A percentile compares a stretch with the other conserved stretches of the same genome.
These are phyloP conservation scores for Pleodorina starrii DNA, from an alignment of 139 green algal species.

Conservation along the genomic window DNA sequence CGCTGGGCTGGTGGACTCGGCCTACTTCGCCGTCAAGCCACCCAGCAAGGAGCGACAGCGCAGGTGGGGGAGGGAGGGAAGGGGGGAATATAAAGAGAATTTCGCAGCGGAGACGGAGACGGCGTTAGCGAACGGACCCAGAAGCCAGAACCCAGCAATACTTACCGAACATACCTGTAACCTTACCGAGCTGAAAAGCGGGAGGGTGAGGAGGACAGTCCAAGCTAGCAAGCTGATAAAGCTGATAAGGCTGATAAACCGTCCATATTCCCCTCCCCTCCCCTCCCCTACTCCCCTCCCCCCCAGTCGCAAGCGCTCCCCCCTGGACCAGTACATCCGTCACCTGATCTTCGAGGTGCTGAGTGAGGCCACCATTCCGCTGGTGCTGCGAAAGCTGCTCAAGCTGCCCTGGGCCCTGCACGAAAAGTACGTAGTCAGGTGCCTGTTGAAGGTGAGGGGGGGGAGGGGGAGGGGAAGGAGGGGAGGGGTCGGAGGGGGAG, in stretches of 20 bases:
- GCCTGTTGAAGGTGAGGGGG: slow-evolving; percentile 80
- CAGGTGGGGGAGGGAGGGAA: slow-evolving; percentile 32
- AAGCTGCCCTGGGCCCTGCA: slow-evolving; percentile 86
- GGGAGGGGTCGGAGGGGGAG: neutral
- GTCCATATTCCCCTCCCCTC: neutral
- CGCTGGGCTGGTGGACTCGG: slow-evolving; percentile 85
- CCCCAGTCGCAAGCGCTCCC: slow-evolving; percentile 35
- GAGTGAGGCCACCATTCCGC: slow-evolving; percentile 53
- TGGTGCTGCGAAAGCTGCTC: slow-evolving; percentile 90
- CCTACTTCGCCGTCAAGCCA: slow-evolving; percentile 83
- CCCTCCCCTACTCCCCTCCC: neutral
- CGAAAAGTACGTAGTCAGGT: slow-evolving; percentile 89
- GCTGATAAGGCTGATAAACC: too few relatives aligned
- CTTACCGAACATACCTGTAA: too few relatives aligned
- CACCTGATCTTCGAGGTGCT: slow-evolving; percentile 90
- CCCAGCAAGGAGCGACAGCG: slow-evolving; percentile 53
- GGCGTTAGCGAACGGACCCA: too few relatives aligned
- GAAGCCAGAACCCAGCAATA: too few relatives aligned
- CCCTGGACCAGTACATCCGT: slow-evolving; percentile 91
- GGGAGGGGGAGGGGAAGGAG: neutral
- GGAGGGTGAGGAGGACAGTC: too few relatives aligned
- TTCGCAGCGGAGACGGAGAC: too few relatives aligned
- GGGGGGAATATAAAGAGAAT: too few relatives aligned
- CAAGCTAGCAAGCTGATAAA: too few relatives aligned
- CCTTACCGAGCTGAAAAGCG: too few relatives aligned